Evolutionary conservation across 2,329 filamentous ascomycete species (phyloP), one percentile per base, ranked within the genome.

Genomic region (Colletotrichum sp.): DNA sequence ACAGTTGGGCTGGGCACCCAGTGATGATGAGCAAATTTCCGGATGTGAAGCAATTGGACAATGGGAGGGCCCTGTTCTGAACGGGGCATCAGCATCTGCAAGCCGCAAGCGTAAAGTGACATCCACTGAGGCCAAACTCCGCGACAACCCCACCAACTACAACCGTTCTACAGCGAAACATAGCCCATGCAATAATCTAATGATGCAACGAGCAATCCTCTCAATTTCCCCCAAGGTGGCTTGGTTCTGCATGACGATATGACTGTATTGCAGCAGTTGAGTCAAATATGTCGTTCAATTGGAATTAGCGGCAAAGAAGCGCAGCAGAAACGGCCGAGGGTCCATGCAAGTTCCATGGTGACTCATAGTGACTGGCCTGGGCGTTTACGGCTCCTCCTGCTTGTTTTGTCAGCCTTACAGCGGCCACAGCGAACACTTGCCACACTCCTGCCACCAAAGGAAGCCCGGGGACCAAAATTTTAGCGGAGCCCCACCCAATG

Each of bases 371-470:
- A 76, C 30, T 49, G 72, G 28, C 44, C 24, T 16, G 24, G 64
- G n/a, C 69, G n/a, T 52, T 55, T 62, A 28, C 13, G 24, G 36
- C 55, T 30, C 32, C 15, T 49, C n/a, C 60, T 76, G 18, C 59
- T 55, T 69, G 65, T 66, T 76, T 77, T 76, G 72, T 76, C 75
- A 77, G 72, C 75, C 72, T 69, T 65, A 69, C 60, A 77, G 71
- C 26, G 72, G 60, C 30, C 36, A 49, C 24, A 49, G 63, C 63
- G 24, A 30, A 21, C 57, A 63, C 12, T 77, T 59, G 75, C 75
- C 72, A 77, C 75, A 69, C 71, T 26, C 39, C 28, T 32, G 32
- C 44, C 49, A n/a, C 28, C 7, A 39, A 59, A 59, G 55, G 28
- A 63, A 63, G 59, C 18, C 21, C 62, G 21, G 34, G 34, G 30